A percentile compares a stretch with the other conserved stretches of the same genome.
Conservation (phyloP, 345 rosid genomes). For the Eucalyptus marginata region DNA sequence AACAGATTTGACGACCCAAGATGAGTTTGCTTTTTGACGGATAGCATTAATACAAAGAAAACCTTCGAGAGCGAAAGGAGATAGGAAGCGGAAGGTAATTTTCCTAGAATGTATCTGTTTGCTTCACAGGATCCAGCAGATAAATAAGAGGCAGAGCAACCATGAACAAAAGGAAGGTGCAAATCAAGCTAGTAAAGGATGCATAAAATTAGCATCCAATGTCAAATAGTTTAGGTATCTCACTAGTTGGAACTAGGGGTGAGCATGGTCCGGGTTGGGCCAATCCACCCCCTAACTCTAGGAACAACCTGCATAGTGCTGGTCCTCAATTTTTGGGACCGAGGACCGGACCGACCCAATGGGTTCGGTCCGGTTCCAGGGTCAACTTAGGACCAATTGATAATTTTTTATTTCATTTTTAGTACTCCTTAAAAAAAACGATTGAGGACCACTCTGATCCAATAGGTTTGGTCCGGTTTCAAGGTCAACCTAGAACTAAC, state of each 20-base stretch:
- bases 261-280: too few relatives aligned
- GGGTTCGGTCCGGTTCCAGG: too few relatives aligned
- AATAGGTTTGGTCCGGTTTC: too few relatives aligned
- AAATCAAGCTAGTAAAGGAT: background rate
- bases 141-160: background rate
- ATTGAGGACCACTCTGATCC: too few relatives aligned
- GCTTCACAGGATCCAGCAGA: background rate
- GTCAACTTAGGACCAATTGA: too few relatives aligned
- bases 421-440: too few relatives aligned
- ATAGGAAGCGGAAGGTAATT: background rate
- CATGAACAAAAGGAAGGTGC: background rate
- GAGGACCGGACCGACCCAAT: too few relatives aligned
- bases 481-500: too few relatives aligned
- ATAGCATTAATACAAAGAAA: background rate
- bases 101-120: background rate
- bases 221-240: background rate
- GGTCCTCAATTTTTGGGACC: too few relatives aligned
- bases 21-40: background rate
- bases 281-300: too few relatives aligned
- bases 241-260: background rate
- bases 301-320: too few relatives aligned
- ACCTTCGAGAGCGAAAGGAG: background rate
- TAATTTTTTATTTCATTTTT: too few relatives aligned
- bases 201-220: background rate
- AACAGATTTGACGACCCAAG: background rate